phyloP scores from a whole-genome alignment of 2,329 filamentous ascomycete genomes.

The Teratosphaeria gauchensis region DNA sequence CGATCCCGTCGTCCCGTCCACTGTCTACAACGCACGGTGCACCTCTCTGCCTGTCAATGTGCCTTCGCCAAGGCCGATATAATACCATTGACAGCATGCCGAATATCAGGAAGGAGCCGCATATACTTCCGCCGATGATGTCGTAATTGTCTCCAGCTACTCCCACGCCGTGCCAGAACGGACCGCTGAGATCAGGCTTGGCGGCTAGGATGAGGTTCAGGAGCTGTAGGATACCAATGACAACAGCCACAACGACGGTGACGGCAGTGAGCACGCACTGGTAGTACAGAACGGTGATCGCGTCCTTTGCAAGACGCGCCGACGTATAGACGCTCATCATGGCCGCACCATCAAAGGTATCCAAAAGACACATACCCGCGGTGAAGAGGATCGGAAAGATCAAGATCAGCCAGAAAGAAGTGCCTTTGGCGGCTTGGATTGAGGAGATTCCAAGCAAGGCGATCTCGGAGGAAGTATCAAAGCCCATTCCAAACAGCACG shows the following conservation, averaged over 20 bases:
- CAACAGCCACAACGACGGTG: constrained; percentile 72
- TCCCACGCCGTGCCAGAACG: constrained; percentile 85
- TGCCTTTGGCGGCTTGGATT: constrained; percentile 75
- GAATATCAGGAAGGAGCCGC: constrained; percentile 70
- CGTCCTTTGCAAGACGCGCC: constrained; percentile 65
- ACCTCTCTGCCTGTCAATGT: constrained; percentile 35
- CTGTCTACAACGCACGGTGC: neutral
- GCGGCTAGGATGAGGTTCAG: constrained; percentile 70
- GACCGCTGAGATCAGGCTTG: constrained; percentile 54
- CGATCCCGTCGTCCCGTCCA: neutral
- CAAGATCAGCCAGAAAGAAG: constrained; percentile 85
- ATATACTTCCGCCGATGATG: constrained; percentile 77
- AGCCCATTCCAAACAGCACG: constrained; percentile 77
- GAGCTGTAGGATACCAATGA: constrained; percentile 79
- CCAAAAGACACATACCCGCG: constrained; percentile 87
- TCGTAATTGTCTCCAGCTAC: constrained; percentile 72
- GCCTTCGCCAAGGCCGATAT: constrained; percentile 70
- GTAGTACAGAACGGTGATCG: constrained; percentile 88
- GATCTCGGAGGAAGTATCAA: constrained; percentile 92
- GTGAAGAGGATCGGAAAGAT: constrained; percentile 89
- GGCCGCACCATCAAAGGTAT: constrained; percentile 78
- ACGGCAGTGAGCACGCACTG: constrained; percentile 77
- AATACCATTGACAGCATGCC: constrained; percentile 62
- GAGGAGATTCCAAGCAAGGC: constrained; percentile 83
- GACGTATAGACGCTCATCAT: constrained; percentile 93